Conservation (phyloP, 805 yeast species). For the Grigorovia humatica region DNA sequence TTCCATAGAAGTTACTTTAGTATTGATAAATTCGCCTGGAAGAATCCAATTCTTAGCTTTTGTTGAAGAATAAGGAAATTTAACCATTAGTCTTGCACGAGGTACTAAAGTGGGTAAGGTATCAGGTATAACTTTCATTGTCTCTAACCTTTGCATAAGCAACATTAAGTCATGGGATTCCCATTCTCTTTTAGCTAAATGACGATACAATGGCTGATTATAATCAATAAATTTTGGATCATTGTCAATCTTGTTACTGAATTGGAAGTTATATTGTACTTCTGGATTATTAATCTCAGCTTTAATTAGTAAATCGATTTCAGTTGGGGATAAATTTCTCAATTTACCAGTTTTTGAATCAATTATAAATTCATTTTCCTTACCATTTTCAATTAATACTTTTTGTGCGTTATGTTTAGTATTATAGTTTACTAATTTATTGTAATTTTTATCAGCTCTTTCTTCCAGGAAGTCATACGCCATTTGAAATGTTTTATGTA, state of each 20-base stretch:
- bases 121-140: conserved; percentile 79
- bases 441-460: conserved; percentile 33
- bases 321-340: not conserved
- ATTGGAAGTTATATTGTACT: conserved; percentile 58
- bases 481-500: conserved; percentile 61
- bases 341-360: not conserved
- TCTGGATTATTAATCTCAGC: conserved; percentile 81
- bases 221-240: conserved; percentile 46
- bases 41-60: conserved; percentile 57
- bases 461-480: conserved; percentile 52
- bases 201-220: conserved; percentile 70
- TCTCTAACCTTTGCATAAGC: conserved; percentile 86
- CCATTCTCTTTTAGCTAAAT: conserved; percentile 63
- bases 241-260: conserved; percentile 30
- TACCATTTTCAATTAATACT: not conserved
- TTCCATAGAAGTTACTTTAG: conserved; percentile 60
- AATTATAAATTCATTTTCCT: not conserved
- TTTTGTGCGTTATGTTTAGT: not conserved
- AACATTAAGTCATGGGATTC: conserved; percentile 57
- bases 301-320: conserved; percentile 31
- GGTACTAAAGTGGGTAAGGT: conserved; percentile 86
- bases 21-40: conserved; percentile 69
- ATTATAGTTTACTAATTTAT: conserved; percentile 19
- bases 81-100: conserved; percentile 58
- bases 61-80: conserved; percentile 56